Base-by-base conservation (phyloP, 1,139 yeast species). In the Fermentozyma sake region DNA sequence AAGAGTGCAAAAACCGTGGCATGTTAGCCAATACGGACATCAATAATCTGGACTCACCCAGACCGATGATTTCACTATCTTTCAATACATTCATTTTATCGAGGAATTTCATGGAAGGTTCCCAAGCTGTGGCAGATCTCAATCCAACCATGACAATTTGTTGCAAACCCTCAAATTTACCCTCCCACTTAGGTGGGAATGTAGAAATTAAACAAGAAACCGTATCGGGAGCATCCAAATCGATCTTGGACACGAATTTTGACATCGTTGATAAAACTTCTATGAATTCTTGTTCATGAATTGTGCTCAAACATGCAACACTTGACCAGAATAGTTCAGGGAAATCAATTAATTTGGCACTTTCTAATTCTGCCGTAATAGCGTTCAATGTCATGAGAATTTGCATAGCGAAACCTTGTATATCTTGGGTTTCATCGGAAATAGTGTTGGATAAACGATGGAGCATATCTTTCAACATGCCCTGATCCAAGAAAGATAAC, bases 371-470 rank as follows among this genome's bases (percentile, higher is more conserved):
- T 0, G 95, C 93, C 1, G 93, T 82, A 11, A 87, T 78, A 0
- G 96, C 95, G 57, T 89, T 86, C 42, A 91, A 57, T 0, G 98
- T 91, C 96, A 89, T 89, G 37, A 93, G 61, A 32, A 91, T 91
- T 57, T 93, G 98, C 93, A 93, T 84, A 0, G 97, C 82, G 56
- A 93, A 93, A 1, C 96, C 96, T 55, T 91, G 98, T 26, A 91
- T 89, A 45, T 91, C 98, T 2, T 73, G 63, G 7, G 87, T 76
- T 22, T 79, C 85, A 52, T 93, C 99, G 1, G 96, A 78, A 10
- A 93, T 81, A 0, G 99, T 93, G 43, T 87, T 89, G 0, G 96
- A 86, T 23, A 93, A 66, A 33, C 99, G 71, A 31, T 91, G 95
- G 17, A 93, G 65, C 96, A 93, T 86, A 56, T 89, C 97, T 28